phyloP scores from a whole-genome alignment of 805 yeast species.

The Geotrichum ghanense region DNA sequence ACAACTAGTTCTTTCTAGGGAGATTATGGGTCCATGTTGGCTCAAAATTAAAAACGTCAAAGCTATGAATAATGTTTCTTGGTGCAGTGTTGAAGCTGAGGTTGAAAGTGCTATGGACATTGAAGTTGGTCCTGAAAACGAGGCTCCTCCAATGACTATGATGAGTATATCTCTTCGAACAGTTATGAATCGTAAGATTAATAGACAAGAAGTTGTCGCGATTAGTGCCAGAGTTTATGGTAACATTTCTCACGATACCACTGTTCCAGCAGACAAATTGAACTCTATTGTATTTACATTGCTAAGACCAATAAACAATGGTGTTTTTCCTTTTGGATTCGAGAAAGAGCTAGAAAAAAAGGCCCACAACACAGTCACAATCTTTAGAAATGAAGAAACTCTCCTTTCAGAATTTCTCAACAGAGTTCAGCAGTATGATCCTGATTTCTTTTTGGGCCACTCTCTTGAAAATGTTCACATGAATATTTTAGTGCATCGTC shows the following conservation, averaged over 20 bases:
- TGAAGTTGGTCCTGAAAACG: slow-evolving; percentile 18
- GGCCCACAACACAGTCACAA: slow-evolving; percentile 37
- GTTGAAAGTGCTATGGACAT: slow-evolving; percentile 26
- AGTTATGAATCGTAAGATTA: slow-evolving; percentile 56
- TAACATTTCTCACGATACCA: slow-evolving; percentile 62
- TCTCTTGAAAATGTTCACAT: slow-evolving; percentile 66
- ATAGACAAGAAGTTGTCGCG: slow-evolving; percentile 79
- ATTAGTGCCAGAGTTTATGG: slow-evolving; percentile 66
- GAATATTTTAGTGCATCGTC: slow-evolving; percentile 70
- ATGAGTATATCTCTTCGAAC: slow-evolving; percentile 75
- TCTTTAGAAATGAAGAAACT: slow-evolving; percentile 62
- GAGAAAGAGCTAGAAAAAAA: slow-evolving; percentile 32
- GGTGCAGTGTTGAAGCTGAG: slow-evolving; percentile 68
- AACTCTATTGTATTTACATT: slow-evolving; percentile 60
- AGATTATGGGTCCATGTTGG: slow-evolving; percentile 98
- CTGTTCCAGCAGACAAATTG: slow-evolving; percentile 47
- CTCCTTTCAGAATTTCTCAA: slow-evolving; percentile 67
- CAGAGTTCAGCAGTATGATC: slow-evolving; percentile 64
- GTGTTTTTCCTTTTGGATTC: slow-evolving; percentile 67
- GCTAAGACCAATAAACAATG: slow-evolving; percentile 54
- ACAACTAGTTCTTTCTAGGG: slow-evolving; percentile 68
- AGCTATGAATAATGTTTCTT: slow-evolving; percentile 46
- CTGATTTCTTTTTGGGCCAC: slow-evolving; percentile 87
- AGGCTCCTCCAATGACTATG: slow-evolving; percentile 55
- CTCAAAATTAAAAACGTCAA: slow-evolving; percentile 57